Evolutionary conservation across 139 green algal species (phyloP).

Genomic region (Klebsormidium nitens): DNA sequence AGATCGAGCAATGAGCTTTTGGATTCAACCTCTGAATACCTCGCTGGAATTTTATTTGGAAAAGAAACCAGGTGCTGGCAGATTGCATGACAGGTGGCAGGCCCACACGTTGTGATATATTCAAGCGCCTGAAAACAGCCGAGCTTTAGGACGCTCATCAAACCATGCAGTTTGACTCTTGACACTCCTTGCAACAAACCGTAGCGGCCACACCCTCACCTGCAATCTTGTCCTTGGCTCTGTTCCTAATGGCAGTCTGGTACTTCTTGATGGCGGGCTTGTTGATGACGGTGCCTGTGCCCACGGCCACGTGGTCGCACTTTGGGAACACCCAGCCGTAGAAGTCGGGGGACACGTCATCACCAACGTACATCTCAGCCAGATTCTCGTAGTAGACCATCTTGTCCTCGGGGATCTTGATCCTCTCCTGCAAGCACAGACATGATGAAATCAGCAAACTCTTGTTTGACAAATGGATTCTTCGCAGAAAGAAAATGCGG

Average conservation of each 20-base stretch:
- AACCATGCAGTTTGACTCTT: no score
- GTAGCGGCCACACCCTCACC: conserved; percentile 1
- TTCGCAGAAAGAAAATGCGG: no score
- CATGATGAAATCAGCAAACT: no score
- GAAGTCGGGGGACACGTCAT: conserved; percentile 99
- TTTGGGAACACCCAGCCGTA: conserved; percentile 99
- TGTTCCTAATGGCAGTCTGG: conserved; percentile 68
- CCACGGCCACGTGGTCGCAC: conserved; percentile 99
- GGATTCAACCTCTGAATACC: no score
- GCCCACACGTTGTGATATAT: no score
- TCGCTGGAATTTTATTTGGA: no score
- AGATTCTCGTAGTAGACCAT: conserved; percentile 99
- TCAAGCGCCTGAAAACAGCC: not conserved
- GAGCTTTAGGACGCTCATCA: not conserved
- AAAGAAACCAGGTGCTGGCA: no score
- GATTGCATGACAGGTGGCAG: no score
- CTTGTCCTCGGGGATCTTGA: conserved; percentile 94
- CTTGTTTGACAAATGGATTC: no score
- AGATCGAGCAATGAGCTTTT: no score
- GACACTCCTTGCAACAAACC: no score
- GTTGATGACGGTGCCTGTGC: conserved; percentile 98
- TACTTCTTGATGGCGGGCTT: conserved; percentile 99
- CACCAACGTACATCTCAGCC: conserved; percentile 99
- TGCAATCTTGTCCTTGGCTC: conserved; percentile 81
- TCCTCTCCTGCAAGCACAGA: conserved; percentile 77